Evolutionary conservation across 2,329 filamentous ascomycete genomes (phyloP).

Genomic region (Blastomyces emzantsi): DNA sequence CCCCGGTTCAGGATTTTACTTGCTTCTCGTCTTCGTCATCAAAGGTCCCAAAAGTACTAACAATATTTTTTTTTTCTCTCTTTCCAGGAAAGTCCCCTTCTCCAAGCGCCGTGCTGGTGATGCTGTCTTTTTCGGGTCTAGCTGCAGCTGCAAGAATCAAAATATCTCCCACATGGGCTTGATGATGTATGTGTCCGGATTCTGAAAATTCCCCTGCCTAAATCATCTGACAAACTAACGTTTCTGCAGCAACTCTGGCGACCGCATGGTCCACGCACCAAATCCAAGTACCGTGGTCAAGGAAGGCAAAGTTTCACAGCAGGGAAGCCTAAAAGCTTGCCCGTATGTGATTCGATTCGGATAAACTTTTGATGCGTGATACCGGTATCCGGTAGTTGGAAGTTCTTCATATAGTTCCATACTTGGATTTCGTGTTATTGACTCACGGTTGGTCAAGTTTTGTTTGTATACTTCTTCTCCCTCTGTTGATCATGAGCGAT

Average conservation of each 20-base stretch:
- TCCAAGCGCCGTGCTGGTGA: constrained; percentile 20
- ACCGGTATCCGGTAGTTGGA: background rate
- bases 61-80: background rate
- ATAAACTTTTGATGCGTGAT: background rate
- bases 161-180: constrained; percentile 19
- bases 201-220: background rate
- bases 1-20: background rate
- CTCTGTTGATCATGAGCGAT: background rate
- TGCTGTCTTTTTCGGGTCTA: constrained; percentile 21
- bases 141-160: constrained; percentile 10
- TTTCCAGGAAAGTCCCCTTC: constrained; percentile 19
- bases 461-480: background rate
- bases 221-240: background rate
- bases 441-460: background rate
- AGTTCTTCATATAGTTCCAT: background rate
- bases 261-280: background rate
- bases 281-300: background rate
- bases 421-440: background rate
- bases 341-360: constrained; percentile 4
- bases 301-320: background rate
- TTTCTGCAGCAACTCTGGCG: background rate
- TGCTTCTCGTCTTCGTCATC: background rate
- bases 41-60: background rate
- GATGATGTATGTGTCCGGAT: constrained; percentile 20
- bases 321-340: background rate